phyloP scores from a whole-genome alignment of 2,329 filamentous ascomycete species.

The Alternaria sp. region DNA sequence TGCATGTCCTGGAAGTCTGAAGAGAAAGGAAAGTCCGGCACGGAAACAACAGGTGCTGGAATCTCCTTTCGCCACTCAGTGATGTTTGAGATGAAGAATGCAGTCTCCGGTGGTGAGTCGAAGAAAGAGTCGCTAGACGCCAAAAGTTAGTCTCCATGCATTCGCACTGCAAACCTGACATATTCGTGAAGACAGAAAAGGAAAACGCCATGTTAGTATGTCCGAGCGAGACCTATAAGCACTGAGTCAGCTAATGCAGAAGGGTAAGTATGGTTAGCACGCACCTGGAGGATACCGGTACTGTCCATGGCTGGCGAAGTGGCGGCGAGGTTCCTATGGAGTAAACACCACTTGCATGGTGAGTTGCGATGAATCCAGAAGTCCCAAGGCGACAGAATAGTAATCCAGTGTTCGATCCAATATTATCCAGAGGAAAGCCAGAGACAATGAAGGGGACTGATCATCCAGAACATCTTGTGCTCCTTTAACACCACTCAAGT shows the following conservation, averaged over 20 bases:
- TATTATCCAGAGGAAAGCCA: slow-evolving; percentile 11
- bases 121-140: slow-evolving; percentile 51
- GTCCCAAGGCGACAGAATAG: neutral
- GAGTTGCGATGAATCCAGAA: neutral
- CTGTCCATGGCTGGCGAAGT: neutral
- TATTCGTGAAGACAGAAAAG: slow-evolving; percentile 30
- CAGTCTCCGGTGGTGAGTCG: slow-evolving; percentile 46
- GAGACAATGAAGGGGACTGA: slow-evolving; percentile 23
- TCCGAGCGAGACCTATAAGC: slow-evolving; percentile 16
- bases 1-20: slow-evolving; percentile 49
- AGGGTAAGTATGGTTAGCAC: slow-evolving; percentile 9
- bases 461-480: slow-evolving; percentile 24
- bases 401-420: slow-evolving; percentile 12
- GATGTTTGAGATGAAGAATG: slow-evolving; percentile 51
- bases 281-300: slow-evolving; percentile 25
- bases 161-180: slow-evolving; percentile 24
- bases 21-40: slow-evolving; percentile 47
- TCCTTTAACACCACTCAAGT: slow-evolving; percentile 43
- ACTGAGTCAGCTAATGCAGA: slow-evolving; percentile 21
- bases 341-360: neutral
- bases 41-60: slow-evolving; percentile 43
- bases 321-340: neutral
- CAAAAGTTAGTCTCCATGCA: slow-evolving; percentile 50
- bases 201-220: slow-evolving; percentile 52
- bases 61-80: slow-evolving; percentile 54